Conservation (phyloP, 1,139 yeast species). For the Petasospora fabianii region DNA sequence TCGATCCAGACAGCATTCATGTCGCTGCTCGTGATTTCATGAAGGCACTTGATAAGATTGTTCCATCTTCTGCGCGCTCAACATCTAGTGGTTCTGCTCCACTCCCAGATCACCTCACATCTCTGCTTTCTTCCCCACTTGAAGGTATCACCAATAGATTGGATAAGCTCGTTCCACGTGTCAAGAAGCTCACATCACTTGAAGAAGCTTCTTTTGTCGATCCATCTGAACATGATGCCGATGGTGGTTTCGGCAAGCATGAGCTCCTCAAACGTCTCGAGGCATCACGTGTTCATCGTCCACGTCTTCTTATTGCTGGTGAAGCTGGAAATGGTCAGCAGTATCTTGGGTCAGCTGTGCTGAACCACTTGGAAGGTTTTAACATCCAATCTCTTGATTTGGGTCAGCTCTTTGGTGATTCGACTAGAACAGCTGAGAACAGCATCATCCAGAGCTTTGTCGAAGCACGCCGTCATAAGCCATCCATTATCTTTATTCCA, state of each 20-base stretch:
- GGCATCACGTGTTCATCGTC: constrained; percentile 72
- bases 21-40: constrained; percentile 88
- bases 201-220: constrained; percentile 72
- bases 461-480: constrained; percentile 89
- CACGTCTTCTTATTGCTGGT: constrained; percentile 75
- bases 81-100: constrained; percentile 74
- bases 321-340: constrained; percentile 84
- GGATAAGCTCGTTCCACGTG: constrained; percentile 59
- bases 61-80: constrained; percentile 90
- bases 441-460: constrained; percentile 78
- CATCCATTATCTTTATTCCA: constrained; percentile 82
- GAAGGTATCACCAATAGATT: constrained; percentile 45
- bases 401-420: constrained; percentile 73
- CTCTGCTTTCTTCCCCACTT: constrained; percentile 54
- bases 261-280: constrained; percentile 57
- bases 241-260: constrained; percentile 68
- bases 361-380: constrained; percentile 83
- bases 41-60: constrained; percentile 78
- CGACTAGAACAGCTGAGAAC: constrained; percentile 81
- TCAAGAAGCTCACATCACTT: constrained; percentile 52
- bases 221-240: constrained; percentile 50
- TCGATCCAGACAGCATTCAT: constrained; percentile 66
- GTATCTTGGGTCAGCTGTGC: constrained; percentile 77
- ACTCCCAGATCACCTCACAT: constrained; percentile 66
- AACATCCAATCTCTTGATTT: constrained; percentile 86